Evolutionary conservation across 2,329 filamentous ascomycete species (phyloP), one percentile per base, ranked within the genome.

Genomic region (Colletotrichum sp.): DNA sequence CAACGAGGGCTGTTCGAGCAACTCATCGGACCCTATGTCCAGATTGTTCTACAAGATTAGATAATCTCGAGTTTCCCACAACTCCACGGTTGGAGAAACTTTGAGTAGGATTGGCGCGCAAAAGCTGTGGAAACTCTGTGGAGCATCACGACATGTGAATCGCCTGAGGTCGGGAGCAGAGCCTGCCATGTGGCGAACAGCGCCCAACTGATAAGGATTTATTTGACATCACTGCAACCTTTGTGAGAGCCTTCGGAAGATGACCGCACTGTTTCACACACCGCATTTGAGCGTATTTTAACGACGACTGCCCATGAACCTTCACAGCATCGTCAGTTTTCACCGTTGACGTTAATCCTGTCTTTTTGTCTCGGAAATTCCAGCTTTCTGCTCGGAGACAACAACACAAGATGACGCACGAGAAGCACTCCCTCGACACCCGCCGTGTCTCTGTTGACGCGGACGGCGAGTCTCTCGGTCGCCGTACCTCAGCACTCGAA

Each of bases 61-160:
- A 14, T 28, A 71, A 55, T 56, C 69, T 38, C 9, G 18, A 34
- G 18, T 55, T 32, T 38, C 28, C 38, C n/a, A 62, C 52, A 55
- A 55, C 56, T 36, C 30, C 18, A 26, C 21, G 52, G 52, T 59
- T n/a, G 48, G 48, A 34, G 26, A 21, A 30, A 21, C 14, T 18
- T 70, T 43, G 43, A 34, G 26, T 59, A 32, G 59, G 66, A 69
- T 74, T 74, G 61, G 59, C 59, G 67, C 61, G 71, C 67, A 24
- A 71, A 30, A 28, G 24, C 28, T 32, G 55, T 71, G 68, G 68
- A 74, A 74, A 71, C 68, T 30, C 61, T 55, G 68, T 74, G 68
- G 68, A 71, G 24, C 61, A 61, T 71, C 68, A 61, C 52, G 61
- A 58, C 67, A 66, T 61, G 21, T 34, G 21, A 59, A 71, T 74